Base-by-base conservation (phyloP, 768 basidiomycete genomes). In the Tylopilus sp. region DNA sequence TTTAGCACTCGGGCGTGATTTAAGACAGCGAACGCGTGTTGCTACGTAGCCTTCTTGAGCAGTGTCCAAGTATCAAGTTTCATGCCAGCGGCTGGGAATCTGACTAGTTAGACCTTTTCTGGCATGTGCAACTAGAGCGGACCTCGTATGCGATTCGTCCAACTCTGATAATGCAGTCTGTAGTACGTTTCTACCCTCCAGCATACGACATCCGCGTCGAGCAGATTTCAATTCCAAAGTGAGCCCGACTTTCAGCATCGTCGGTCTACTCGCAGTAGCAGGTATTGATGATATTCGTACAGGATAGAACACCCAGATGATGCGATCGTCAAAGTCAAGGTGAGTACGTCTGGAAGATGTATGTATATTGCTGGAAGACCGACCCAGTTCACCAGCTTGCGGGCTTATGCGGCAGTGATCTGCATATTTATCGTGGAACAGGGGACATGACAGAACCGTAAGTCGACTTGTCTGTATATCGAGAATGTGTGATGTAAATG, bases 281-380 rank as follows among this genome's bases (percentile, higher is more conserved):
- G 31, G 3, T 38, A 22, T 7, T 47, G 23, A 46, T 44, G 12
- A 22, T 12, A 26, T n/a, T 28, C 26, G 10, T 18, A 8, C 53
- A 88, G 87, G 51, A 81, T 91, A 42, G 73, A 80, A 51, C 75
- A 88, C 53, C 79, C 85, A 1, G 88, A 91, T 63, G 87, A 90
- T 71, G 88, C 79, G 2, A 86, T 91, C 40, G 77, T 91, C 48
- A 88, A 83, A 73, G 79, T 89, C 47, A 80, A 77, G 68, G 88
- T 82, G 55, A 47, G 75, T 59, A 11, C 18, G 41, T 31, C 25
- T 9, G 15, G 18, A n/a, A 8, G 7, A 39, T 10, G n/a, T 1
- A 28, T 1, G 6, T 5, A 48, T 44, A 22, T 28, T 43, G 13
- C 50, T n/a, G n/a, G n/a, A n/a, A 42, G 30, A 43, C 50, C 23